Conservation (phyloP, 1,284 basidiomycete species). For the Trametes polyzona region DNA sequence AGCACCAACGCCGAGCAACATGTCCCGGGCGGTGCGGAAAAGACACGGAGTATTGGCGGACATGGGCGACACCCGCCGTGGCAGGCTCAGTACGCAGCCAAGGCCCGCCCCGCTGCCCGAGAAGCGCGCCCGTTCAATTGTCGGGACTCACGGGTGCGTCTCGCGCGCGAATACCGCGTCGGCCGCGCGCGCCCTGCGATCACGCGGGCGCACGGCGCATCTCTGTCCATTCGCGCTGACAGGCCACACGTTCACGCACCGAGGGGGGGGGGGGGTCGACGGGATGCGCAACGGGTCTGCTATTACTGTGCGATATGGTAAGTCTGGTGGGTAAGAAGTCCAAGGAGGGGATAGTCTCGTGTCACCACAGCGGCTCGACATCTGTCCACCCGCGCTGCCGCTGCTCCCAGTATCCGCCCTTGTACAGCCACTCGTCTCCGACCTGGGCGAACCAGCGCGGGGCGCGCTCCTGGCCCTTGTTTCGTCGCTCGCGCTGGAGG, state of each 20-base stretch:
- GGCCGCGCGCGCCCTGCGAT: conserved; percentile 3
- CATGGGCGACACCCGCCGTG: conserved; percentile 3
- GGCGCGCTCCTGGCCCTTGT: conserved; percentile 53
- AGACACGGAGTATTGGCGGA: conserved; percentile 34
- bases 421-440: conserved; percentile 76
- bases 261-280: not conserved
- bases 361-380: conserved; percentile 67
- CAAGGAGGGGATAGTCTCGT: conserved; percentile 12
- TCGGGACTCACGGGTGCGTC: conserved; percentile 14
- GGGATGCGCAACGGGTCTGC: conserved; percentile 7
- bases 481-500: conserved; percentile 69
- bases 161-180: conserved; percentile 1
- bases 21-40: conserved; percentile 20
- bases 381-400: conserved; percentile 66
- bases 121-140: conserved; percentile 21
- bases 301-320: conserved; percentile 21
- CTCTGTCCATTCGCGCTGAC: not conserved
- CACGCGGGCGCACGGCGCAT: conserved; percentile 12
- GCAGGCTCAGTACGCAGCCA: conserved; percentile 10
- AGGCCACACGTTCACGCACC: too few species aligned
- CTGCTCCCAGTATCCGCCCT: conserved; percentile 84
- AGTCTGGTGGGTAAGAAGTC: too few species aligned
- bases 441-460: conserved; percentile 77
- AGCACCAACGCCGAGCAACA: conserved; percentile 6
- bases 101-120: conserved; percentile 7